Conservation (phyloP, 2,329 filamentous ascomycete genomes). For the Thielaviopsis euricoi region DNA sequence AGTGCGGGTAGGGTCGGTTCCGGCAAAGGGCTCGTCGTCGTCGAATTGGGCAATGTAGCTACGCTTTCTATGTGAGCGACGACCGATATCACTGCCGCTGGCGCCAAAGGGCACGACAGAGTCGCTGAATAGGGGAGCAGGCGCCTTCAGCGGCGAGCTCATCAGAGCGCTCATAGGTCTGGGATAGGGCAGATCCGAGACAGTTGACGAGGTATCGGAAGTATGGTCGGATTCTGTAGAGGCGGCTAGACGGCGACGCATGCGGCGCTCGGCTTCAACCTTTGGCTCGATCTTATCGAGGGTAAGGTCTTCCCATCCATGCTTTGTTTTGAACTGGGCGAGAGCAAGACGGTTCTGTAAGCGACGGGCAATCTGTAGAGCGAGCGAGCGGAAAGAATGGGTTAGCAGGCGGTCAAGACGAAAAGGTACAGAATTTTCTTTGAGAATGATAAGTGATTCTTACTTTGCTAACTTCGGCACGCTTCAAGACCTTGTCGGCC, state of each 20-base stretch:
- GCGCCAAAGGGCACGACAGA: slow-evolving; percentile 51
- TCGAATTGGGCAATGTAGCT: slow-evolving; percentile 45
- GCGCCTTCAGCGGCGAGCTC: slow-evolving; percentile 67
- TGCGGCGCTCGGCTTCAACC: slow-evolving; percentile 61
- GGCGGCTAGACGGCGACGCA: slow-evolving; percentile 37
- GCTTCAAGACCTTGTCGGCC: slow-evolving; percentile 51
- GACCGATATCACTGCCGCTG: slow-evolving; percentile 36
- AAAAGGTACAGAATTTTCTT: neutral
- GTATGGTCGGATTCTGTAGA: slow-evolving; percentile 51
- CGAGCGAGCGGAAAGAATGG: too few species aligned
- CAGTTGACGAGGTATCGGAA: slow-evolving; percentile 74
- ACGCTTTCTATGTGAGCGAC: slow-evolving; percentile 37
- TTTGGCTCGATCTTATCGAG: slow-evolving; percentile 75
- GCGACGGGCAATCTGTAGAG: slow-evolving; percentile 66
- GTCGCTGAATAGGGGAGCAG: slow-evolving; percentile 60
- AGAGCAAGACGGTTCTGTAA: slow-evolving; percentile 88
- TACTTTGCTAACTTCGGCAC: slow-evolving; percentile 63
- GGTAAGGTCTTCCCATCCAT: slow-evolving; percentile 83
- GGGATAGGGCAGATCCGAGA: slow-evolving; percentile 61
- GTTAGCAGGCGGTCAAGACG: neutral
- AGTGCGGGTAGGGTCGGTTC: slow-evolving; percentile 5
- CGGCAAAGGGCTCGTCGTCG: slow-evolving; percentile 20
- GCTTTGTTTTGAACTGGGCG: slow-evolving; percentile 92
- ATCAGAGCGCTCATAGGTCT: slow-evolving; percentile 42
- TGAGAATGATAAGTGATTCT: slow-evolving; percentile 15